Evolutionary conservation across 148 eudicot species (phyloP).

Genomic region (Gaultheria prostrata): DNA sequence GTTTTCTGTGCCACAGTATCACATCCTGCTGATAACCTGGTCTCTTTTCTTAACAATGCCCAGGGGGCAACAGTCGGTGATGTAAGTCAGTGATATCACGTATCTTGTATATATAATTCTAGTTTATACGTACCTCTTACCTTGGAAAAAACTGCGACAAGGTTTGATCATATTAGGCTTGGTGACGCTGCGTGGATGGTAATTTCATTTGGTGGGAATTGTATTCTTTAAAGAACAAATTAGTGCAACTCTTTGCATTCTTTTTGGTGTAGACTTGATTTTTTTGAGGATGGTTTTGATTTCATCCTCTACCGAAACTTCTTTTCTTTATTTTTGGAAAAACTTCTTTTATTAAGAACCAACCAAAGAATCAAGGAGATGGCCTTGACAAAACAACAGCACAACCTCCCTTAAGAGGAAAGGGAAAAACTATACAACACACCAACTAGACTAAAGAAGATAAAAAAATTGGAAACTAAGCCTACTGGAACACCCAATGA

Average conservation of each 20-base stretch:
- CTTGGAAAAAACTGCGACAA: neutral
- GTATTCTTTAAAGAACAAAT: neutral
- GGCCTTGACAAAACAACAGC: too few species aligned
- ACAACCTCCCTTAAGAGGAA: too few species aligned
- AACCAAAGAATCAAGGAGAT: too few species aligned
- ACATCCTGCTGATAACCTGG: constrained; percentile 41
- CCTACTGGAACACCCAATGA: too few species aligned
- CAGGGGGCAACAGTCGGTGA: constrained; percentile 34
- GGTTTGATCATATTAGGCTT: neutral
- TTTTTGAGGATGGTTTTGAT: constrained; percentile 8
- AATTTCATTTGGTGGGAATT: constrained; percentile 6
- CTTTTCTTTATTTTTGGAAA: too few species aligned
- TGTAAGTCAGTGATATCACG: constrained; percentile 19
- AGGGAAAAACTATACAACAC: too few species aligned
- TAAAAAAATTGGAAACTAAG: too few species aligned
- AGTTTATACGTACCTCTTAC: too few species aligned
- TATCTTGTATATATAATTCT: neutral
- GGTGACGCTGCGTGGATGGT: neutral
- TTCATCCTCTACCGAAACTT: constrained; percentile 13
- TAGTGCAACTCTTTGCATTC: neutral
- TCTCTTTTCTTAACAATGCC: constrained; percentile 41
- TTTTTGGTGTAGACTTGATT: neutral
- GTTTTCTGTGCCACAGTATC: constrained; percentile 32
- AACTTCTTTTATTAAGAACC: too few species aligned
- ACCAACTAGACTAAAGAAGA: too few species aligned